A percentile compares a stretch with the other conserved stretches of the same genome.
These are phyloP conservation scores for Phlyctochytrium arcticum DNA, from an alignment of 192 early-diverging fungal genomes.

Conservation along the genomic window DNA sequence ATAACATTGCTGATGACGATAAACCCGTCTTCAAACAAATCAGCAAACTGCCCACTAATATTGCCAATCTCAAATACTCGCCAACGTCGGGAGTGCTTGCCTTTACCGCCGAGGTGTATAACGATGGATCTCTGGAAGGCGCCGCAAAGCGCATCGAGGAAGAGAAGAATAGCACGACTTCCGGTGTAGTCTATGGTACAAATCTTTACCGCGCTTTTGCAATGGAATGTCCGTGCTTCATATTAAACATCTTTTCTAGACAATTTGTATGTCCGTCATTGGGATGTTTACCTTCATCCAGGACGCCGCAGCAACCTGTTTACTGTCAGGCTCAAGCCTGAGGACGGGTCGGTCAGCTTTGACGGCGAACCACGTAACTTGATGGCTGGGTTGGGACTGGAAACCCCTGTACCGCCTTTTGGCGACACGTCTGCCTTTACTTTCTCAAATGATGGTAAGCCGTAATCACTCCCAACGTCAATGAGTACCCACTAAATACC, in stretches of 20 bases:
- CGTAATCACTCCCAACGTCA: no score
- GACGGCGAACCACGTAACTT: slow-evolving; percentile 50
- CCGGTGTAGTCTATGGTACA: slow-evolving; percentile 52
- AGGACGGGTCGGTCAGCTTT: slow-evolving; percentile 16
- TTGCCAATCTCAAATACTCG: slow-evolving; percentile 57
- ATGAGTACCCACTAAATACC: neutral
- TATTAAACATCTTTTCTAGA: slow-evolving; percentile 19
- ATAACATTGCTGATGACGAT: neutral
- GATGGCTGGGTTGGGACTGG: slow-evolving; percentile 42
- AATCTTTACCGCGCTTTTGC: neutral
- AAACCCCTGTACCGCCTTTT: slow-evolving; percentile 37
- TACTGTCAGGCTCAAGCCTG: slow-evolving; percentile 11
- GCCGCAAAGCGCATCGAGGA: slow-evolving; percentile 48
- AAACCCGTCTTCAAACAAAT: slow-evolving; percentile 38
- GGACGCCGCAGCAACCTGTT: slow-evolving; percentile 22
- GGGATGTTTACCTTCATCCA: slow-evolving; percentile 52
- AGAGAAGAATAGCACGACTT: slow-evolving; percentile 45
- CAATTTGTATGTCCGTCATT: slow-evolving; percentile 76
- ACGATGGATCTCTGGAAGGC: slow-evolving; percentile 49
- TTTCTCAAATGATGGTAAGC: slow-evolving; percentile 59
- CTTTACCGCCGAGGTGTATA: slow-evolving; percentile 69
- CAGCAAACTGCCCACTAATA: slow-evolving; percentile 52
- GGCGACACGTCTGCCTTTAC: slow-evolving; percentile 60
- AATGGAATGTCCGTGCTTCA: neutral
- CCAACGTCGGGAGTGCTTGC: slow-evolving; percentile 44